Evolutionary conservation across 169 alveolate genomes (phyloP).

Genomic region (Plasmodium coatneyi): DNA sequence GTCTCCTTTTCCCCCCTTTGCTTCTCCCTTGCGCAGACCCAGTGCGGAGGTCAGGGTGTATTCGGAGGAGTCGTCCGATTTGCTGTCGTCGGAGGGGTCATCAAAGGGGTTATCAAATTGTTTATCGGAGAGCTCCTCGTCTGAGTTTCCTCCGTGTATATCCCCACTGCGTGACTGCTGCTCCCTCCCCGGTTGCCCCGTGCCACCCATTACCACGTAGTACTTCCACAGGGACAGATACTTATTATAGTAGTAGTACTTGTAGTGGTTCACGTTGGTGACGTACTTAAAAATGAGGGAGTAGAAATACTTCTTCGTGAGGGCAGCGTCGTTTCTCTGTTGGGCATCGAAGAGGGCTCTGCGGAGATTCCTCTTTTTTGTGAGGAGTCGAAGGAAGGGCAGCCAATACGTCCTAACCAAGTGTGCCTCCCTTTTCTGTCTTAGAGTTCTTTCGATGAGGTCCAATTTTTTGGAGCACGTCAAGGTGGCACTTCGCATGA

Average conservation of each 20-base stretch:
- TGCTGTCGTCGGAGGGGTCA: neutral
- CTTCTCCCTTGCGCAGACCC: neutral
- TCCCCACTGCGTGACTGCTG: neutral
- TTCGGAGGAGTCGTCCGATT: neutral
- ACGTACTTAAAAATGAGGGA: constrained; percentile 41
- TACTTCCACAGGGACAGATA: constrained; percentile 51
- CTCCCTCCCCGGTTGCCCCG: too few relatives aligned
- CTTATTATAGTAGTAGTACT: constrained; percentile 57
- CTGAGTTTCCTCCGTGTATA: neutral
- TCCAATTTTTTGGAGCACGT: neutral
- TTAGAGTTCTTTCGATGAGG: neutral
- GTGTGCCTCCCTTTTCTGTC: neutral
- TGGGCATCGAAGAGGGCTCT: neutral
- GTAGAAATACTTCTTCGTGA: constrained; percentile 31
- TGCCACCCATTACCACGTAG: constrained; percentile 16
- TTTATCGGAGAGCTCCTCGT: neutral
- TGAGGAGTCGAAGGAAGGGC: neutral
- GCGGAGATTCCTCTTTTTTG: neutral
- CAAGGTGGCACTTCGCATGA: neutral
- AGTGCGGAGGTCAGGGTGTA: neutral
- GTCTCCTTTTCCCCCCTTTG: neutral
- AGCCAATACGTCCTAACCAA: neutral
- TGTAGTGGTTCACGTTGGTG: constrained; percentile 19
- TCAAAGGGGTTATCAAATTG: neutral
- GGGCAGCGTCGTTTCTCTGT: neutral